Evolutionary conservation across 192 early-diverging fungal genomes (phyloP).

Genomic region (Gonapodya sp.): DNA sequence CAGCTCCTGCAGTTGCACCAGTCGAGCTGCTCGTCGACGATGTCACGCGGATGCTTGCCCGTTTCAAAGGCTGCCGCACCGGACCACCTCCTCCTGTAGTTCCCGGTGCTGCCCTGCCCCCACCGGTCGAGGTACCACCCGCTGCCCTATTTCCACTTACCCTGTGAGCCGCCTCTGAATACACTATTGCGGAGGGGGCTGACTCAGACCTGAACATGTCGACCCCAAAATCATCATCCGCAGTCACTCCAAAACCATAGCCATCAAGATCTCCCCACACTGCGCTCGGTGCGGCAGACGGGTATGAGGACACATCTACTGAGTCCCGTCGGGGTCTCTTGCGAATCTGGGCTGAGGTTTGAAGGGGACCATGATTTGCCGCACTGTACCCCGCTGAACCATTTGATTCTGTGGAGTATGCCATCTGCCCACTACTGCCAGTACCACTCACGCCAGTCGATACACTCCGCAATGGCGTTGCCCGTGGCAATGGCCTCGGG

Average conservation of each 20-base stretch:
- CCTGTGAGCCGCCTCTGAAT: too few species aligned
- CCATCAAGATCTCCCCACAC: neutral
- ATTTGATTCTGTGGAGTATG: neutral
- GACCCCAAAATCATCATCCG: neutral
- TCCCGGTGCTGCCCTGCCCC: too few species aligned
- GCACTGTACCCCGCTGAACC: neutral
- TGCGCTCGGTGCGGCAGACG: neutral
- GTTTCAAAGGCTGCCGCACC: neutral
- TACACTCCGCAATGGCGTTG: neutral
- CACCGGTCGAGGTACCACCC: too few species aligned
- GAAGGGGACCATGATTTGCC: neutral
- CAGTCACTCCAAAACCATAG: neutral
- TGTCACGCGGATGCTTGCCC: neutral
- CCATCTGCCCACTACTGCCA: neutral
- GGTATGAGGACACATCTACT: neutral
- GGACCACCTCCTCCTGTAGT: neutral
- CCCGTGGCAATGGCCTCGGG: neutral
- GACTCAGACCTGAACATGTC: conserved; percentile 1
- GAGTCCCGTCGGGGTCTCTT: neutral
- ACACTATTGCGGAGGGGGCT: neutral
- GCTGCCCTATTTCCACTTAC: too few species aligned
- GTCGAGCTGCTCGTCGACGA: too few species aligned
- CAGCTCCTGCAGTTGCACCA: too few species aligned
- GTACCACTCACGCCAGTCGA: too few species aligned
- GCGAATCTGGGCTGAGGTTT: too few species aligned